These are phyloP conservation scores for Blastobotrys mokoenaii DNA, from an alignment of 805 yeast species.

Conservation along the genomic window DNA sequence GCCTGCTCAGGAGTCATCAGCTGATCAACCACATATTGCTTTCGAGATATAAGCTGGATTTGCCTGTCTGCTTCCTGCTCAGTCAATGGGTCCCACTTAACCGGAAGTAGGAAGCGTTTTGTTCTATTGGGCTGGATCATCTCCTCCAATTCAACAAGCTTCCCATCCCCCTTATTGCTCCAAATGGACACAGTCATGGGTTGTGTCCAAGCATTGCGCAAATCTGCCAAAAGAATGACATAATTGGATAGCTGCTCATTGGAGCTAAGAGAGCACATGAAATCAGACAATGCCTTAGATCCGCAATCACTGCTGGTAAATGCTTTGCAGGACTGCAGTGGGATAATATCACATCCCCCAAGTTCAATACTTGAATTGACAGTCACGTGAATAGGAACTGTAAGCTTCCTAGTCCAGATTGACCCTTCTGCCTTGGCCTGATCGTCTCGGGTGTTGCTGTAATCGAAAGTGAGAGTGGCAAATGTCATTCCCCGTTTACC, in stretches of 20 bases:
- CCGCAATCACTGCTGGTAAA: constrained; percentile 3
- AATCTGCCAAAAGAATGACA: constrained; percentile 61
- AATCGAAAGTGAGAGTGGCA: constrained; percentile 58
- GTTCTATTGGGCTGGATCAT: constrained; percentile 38
- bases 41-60: constrained; percentile 63
- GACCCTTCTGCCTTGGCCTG: constrained; percentile 17
- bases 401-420: constrained; percentile 46
- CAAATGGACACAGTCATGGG: constrained; percentile 27
- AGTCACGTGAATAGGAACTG: constrained; percentile 60
- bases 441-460: constrained; percentile 33
- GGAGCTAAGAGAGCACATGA: constrained; percentile 1
- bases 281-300: constrained; percentile 6
- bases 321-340: constrained; percentile 8
- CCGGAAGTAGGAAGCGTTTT: constrained; percentile 61
- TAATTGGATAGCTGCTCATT: constrained; percentile 38
- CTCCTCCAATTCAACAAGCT: constrained; percentile 11
- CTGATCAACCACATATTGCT: constrained; percentile 55
- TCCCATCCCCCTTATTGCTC: constrained; percentile 3
- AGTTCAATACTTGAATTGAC: constrained; percentile 68
- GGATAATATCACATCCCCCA: constrained; percentile 67
- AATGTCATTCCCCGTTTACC: constrained; percentile 71
- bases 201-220: constrained; percentile 75
- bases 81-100: constrained; percentile 43
- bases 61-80: constrained; percentile 38
- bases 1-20: constrained; percentile 47